These are phyloP conservation scores for Babjeviella inositovora DNA, from an alignment of 805 yeast species.

Conservation along the genomic window DNA sequence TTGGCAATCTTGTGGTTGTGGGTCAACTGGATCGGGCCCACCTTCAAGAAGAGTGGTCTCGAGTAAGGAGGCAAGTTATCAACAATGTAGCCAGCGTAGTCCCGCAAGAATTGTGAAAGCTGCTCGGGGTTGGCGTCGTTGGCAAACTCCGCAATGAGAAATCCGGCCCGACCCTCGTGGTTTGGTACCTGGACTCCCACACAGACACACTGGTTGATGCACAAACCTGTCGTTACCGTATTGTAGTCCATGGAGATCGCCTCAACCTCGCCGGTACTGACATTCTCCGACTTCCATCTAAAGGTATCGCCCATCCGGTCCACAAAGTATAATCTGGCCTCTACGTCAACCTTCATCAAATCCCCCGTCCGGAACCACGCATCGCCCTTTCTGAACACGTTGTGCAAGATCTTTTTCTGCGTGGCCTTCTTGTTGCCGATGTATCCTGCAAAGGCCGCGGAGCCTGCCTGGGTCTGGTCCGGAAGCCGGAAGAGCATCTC, in stretches of 20 bases:
- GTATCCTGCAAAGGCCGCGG: constrained; percentile 78
- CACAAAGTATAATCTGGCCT: constrained; percentile 65
- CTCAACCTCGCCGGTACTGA: constrained; percentile 87
- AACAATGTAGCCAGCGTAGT: constrained; percentile 16
- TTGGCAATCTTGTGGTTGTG: constrained; percentile 78
- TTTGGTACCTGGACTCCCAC: constrained; percentile 77
- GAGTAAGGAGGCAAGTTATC: constrained; percentile 67
- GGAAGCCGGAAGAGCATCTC: constrained; percentile 70
- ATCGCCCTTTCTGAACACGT: constrained; percentile 76
- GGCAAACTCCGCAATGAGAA: constrained; percentile 53
- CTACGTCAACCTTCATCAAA: constrained; percentile 49
- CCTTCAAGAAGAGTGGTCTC: constrained; percentile 68
- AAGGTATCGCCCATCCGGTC: constrained; percentile 92
- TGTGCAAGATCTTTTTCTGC: constrained; percentile 50
- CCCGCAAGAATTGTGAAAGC: constrained; percentile 15
- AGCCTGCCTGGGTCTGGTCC: constrained; percentile 43
- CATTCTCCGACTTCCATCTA: constrained; percentile 95
- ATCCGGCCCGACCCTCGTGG: constrained; percentile 93
- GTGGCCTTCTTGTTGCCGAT: constrained; percentile 70
- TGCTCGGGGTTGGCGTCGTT: constrained; percentile 11
- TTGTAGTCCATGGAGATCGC: constrained; percentile 35
- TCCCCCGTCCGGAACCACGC: constrained; percentile 89
- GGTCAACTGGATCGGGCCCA: constrained; percentile 39
- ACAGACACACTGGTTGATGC: constrained; percentile 56
- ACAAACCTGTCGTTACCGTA: constrained; percentile 16